These are phyloP conservation scores for Tetrahymena thermophila DNA, from an alignment of 73 alveolate genomes.

Conservation along the genomic window DNA sequence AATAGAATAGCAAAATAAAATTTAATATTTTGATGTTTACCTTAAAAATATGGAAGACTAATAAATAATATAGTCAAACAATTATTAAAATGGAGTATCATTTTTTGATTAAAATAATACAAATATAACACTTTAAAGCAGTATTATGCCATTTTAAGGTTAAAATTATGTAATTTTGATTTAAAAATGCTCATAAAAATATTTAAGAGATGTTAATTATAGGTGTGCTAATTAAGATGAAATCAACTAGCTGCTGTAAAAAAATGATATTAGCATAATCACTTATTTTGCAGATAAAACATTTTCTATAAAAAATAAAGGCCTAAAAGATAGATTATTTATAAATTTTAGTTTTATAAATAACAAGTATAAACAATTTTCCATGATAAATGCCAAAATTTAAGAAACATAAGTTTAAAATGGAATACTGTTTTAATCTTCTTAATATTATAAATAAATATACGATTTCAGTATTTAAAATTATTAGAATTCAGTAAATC, in stretches of 20 bases:
- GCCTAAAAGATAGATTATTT: neutral
- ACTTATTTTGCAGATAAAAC: neutral
- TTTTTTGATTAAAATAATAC: neutral
- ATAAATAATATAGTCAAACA: no score
- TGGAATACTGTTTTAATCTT: neutral
- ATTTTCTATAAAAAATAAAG: neutral
- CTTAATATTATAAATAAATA: no score
- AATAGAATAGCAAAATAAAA: no score
- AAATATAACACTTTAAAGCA: neutral
- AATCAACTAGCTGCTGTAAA: neutral
- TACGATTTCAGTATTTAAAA: neutral
- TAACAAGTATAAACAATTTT: no score
- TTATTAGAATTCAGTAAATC: neutral
- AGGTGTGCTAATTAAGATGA: neutral
- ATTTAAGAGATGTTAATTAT: neutral
- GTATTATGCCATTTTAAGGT: neutral
- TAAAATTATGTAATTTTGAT: neutral
- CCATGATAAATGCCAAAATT: neutral
- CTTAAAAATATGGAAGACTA: no score
- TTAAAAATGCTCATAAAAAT: neutral
- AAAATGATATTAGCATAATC: neutral
- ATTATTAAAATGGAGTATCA: neutral
- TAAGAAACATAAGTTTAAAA: neutral
- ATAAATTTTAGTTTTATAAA: no score
- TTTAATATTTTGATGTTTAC: no score